Base-by-base conservation (phyloP, 495 filamentous ascomycete species). In the Sabuloglossum arenarium region DNA sequence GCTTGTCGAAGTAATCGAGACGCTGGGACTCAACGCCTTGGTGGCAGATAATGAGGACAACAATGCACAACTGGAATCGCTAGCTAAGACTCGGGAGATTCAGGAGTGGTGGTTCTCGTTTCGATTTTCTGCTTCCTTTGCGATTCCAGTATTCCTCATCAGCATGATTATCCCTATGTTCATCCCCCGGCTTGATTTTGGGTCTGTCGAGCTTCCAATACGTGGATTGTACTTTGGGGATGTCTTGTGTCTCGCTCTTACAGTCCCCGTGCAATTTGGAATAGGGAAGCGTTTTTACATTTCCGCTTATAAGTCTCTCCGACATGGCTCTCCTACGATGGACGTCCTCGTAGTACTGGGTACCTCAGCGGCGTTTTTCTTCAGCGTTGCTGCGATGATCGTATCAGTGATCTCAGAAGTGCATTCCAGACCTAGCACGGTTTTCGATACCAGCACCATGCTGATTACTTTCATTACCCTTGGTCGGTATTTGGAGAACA, bases 391-490 rank as follows among this genome's bases (percentile, higher is more conserved):
- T 43, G 83, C 88, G 11, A 97, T 99, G 88, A 14, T 80, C 12
- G 80, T 96, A 31, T 87, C 87, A 6, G 62, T 97, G 24, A 49
- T 84, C 2, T 70, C 74, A 31, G 68, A 74, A 8, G 81, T 85
- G 4, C 88, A 96, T 62, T 75, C 71, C 8, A 75, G 81, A 23
- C 91, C 91, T 1, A 79, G 77, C 55, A 95, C 86, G 6, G 83
- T 97, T 3, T 99, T 97, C 60, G 91, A 99, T 61, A 99, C 91
- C 0, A 94, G 88, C 65, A 96, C 88, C 24, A 99, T 97, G 93
- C 77, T 99, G 24, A 94, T 99, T 64, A 95, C 87, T 0, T 97
- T 97, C 67, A 86, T 95, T 67, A 86, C 86, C 0, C 71, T 99
- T 3, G 89, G 91, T 25, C 80, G 91, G 32, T 97, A 84, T 71